Conservation (phyloP, 108 stramenopile species). For the Fragilariopsis cylindrus region DNA sequence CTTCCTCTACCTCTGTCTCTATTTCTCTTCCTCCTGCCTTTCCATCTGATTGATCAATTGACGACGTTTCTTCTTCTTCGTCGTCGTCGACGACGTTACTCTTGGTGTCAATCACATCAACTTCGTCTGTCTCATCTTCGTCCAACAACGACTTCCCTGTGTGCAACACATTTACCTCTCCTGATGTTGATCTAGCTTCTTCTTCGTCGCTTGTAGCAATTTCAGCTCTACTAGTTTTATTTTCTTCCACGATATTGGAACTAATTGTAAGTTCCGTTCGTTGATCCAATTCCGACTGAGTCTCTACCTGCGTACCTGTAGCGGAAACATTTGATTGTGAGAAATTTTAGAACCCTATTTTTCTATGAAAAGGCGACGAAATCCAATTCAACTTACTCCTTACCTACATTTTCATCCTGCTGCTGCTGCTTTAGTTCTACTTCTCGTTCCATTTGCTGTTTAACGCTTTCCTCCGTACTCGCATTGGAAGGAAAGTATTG, state of each 20-base stretch:
- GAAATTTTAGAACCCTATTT: neutral
- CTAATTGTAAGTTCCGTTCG: neutral
- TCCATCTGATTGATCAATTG: neutral
- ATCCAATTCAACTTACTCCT: neutral
- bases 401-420: constrained; percentile 7
- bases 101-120: neutral
- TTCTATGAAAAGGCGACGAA: neutral
- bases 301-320: constrained; percentile 4
- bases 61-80: neutral
- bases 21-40: neutral
- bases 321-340: constrained; percentile 2
- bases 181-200: neutral
- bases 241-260: neutral
- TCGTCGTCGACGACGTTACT: too few species aligned
- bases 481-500: constrained; percentile 37
- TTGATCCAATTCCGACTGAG: neutral
- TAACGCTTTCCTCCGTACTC: constrained; percentile 39
- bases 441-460: constrained; percentile 15
- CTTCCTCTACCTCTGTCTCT: neutral
- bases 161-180: neutral
- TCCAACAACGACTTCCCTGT: constrained; percentile 1
- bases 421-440: constrained; percentile 4
- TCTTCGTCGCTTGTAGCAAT: neutral
- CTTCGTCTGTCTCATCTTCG: constrained; percentile 1
- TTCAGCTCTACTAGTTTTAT: neutral